Evolutionary conservation across 768 basidiomycete genomes (phyloP), one percentile per base, ranked within the genome.

Genomic region (Russula griseocarnosa): DNA sequence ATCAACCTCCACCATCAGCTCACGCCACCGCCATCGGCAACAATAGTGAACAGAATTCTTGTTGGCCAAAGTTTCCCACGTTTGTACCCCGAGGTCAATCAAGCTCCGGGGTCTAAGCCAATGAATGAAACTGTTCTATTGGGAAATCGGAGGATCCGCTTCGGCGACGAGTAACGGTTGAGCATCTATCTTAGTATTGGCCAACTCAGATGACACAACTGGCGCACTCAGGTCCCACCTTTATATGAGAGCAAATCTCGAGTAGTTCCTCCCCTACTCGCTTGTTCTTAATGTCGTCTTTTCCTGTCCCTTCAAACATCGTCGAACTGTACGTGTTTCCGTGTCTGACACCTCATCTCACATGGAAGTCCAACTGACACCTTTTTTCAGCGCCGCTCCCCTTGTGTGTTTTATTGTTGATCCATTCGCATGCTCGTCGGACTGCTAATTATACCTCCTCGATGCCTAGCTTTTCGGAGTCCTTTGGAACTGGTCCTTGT

Each of bases 401-500:
- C 47, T 55, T n/a, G 63, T 65, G 42, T 32, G 59, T 24, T 5
- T 32, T 3, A n/a, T 51, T 2, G 16, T 24, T 60, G 2, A 1
- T 3, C n/a, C 36, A 34, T 11, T 34, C 1, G 11, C 34, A 16
- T n/a, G 16, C 5, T 51, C n/a, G 11, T 4, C 30, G 5, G n/a
- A n/a, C 20, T 26, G 11, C 16, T 8, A 30, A n/a, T 55, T 30
- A 65, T 24, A 20, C 38, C 22, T 26, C n/a, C 24, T 36, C 20
- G 7, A 22, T 52, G 20, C 7, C 24, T 18, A 65, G 63, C 63
- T 65, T 34, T 53, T 65, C 11, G 63, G 63, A 13, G 7, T 3
- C 40, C 28, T 60, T 6, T 65, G 63, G 63, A 65, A 56, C 49
- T 65, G 63, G 63, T 11, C 36, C 11, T 24, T 65, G 32, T 60